Evolutionary conservation across 2,329 filamentous ascomycete species (phyloP).

Genomic region (Talaromyces sp.): DNA sequence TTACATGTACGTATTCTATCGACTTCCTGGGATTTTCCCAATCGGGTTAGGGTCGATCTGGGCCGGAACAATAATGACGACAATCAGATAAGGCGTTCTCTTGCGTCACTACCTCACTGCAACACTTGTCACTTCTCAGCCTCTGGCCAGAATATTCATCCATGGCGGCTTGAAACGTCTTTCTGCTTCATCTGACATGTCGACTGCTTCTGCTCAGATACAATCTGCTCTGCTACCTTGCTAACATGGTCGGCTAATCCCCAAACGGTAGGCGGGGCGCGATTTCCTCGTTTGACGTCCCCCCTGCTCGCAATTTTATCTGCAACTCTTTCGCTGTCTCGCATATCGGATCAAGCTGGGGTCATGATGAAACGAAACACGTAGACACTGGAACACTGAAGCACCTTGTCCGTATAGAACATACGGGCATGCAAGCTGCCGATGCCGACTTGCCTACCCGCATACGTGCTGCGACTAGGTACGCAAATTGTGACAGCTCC

Average conservation of each 20-base stretch:
- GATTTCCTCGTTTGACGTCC: background rate
- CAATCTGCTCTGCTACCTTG: background rate
- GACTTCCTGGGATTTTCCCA: background rate
- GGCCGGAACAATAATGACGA: background rate
- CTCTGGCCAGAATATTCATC: background rate
- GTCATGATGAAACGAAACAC: background rate
- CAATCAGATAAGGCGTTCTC: background rate
- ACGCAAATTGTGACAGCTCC: background rate
- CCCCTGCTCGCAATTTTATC: too few relatives aligned
- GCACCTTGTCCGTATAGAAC: background rate
- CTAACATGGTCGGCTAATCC: background rate
- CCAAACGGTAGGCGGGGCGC: background rate
- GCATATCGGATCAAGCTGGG: background rate
- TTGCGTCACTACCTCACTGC: background rate
- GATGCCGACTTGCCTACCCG: background rate
- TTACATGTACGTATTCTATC: background rate
- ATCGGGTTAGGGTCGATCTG: background rate
- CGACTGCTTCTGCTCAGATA: background rate
- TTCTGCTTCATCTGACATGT: background rate
- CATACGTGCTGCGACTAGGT: conserved; percentile 6
- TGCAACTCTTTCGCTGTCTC: background rate
- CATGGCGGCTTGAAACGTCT: background rate
- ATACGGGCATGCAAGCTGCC: background rate
- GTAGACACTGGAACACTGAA: background rate
- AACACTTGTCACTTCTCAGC: too few relatives aligned